phyloP scores from a whole-genome alignment of 2,329 filamentous ascomycete species.

The Aspergillus sp. region DNA sequence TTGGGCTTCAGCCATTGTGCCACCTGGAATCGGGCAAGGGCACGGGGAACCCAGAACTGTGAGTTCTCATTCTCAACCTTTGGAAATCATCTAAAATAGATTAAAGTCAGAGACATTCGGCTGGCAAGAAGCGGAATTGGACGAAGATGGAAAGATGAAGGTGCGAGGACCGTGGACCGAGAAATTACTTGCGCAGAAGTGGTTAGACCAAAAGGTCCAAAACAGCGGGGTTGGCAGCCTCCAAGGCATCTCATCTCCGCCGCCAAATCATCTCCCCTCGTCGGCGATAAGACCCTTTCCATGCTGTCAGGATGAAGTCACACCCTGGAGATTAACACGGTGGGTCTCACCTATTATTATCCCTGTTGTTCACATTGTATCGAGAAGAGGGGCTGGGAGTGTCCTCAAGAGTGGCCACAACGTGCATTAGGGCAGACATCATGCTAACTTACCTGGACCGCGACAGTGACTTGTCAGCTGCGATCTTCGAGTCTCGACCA shows the following conservation, averaged over 20 bases:
- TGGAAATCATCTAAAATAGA: background rate
- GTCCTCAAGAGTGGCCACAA: background rate
- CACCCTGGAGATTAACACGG: background rate
- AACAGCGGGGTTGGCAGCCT: background rate
- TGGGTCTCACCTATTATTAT: conserved; percentile 7
- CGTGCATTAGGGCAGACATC: background rate
- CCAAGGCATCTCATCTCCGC: background rate
- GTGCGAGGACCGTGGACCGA: too few species aligned
- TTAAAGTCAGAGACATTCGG: background rate
- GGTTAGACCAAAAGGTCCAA: background rate
- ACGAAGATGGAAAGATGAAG: background rate
- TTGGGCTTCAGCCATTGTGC: conserved; percentile 4
- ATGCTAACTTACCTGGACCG: background rate
- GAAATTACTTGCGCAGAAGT: too few species aligned
- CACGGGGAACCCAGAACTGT: background rate
- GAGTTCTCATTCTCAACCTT: too few species aligned
- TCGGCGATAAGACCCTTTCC: background rate
- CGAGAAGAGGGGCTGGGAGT: background rate
- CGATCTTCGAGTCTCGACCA: background rate
- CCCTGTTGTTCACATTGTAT: background rate
- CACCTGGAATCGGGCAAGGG: background rate
- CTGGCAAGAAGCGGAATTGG: background rate
- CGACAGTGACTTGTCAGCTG: background rate
- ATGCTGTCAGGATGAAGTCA: conserved; percentile 5
- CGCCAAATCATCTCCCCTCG: background rate